Base-by-base conservation (phyloP, 768 basidiomycete species). In the Boletus subcaerulescens region DNA sequence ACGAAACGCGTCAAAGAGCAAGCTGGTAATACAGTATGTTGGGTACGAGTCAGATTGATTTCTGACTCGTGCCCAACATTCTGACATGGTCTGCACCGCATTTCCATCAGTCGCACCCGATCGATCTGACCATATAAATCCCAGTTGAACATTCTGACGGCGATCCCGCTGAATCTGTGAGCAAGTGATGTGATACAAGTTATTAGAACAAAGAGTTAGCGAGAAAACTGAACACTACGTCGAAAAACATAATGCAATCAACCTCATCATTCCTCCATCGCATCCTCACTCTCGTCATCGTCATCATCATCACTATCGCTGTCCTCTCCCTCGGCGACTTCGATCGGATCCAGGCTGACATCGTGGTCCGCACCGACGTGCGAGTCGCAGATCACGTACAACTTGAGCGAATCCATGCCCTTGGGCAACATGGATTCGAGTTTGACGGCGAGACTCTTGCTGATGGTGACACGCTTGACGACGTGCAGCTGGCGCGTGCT, bases 321-420 rank as follows among this genome's bases (percentile, higher is more conserved):
- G 17, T 91, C 90, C 69, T 93, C 92, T 4, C 93, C 94, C 68
- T 96, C 91, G 0, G 87, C 92, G 50, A 97, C 93, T 24, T 90
- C 86, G 57, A 98, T 81, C 9, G 85, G 77, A 36, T 91, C 89
- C 45, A 98, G 67, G 44, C 82, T 80, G 67, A 98, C 86, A 65
- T 94, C 93, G 64, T 97, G 93, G 65, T 97, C 96, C 35, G 92
- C 93, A 8, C 92, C 93, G 24, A 89, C 76, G 67, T 94, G 95
- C 50, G 89, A 88, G 66, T 97, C 95, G 59, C 93, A 95, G 56
- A 98, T 94, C 52, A 94, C 87, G 62, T 89, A 95, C 36, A 98
- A 70, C 73, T 91, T 92, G 53, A 98, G 77, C 9, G 79, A 71
- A 65, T 97, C 91, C 12, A 76, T 78, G 42, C 96, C 96, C 71